Conservation (phyloP, 345 rosid species). For the Salix suchowensis region DNA sequence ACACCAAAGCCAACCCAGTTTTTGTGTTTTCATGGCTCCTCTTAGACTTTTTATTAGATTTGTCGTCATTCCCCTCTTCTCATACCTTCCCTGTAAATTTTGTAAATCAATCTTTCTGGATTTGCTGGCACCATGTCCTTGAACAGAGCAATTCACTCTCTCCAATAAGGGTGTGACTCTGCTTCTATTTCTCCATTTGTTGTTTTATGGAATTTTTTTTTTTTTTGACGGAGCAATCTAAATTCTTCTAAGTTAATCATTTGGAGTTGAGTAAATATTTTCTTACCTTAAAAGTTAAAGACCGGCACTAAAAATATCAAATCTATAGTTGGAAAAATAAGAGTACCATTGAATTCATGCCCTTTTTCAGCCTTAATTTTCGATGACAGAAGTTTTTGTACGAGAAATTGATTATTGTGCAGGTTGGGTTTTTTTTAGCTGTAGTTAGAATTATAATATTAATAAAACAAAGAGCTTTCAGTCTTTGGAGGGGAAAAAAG, state of each 20-base stretch:
- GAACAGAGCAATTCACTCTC: neutral
- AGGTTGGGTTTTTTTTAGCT: neutral
- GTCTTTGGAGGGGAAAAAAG: neutral
- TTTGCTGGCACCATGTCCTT: neutral
- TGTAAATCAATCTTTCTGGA: neutral
- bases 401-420: neutral
- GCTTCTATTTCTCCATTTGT: neutral
- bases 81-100: neutral
- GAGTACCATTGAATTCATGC: neutral
- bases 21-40: neutral
- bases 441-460: neutral
- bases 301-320: neutral
- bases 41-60: neutral
- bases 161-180: neutral
- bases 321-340: neutral
- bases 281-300: neutral
- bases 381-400: too few relatives aligned
- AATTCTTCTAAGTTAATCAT: neutral
- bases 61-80: neutral
- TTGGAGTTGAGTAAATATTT: neutral
- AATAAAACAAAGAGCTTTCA: neutral
- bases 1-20: neutral
- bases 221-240: neutral
- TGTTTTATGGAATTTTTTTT: neutral
- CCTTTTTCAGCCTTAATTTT: neutral